Evolutionary conservation across 768 basidiomycete genomes (phyloP).

Genomic region (Heimioporus sp.): DNA sequence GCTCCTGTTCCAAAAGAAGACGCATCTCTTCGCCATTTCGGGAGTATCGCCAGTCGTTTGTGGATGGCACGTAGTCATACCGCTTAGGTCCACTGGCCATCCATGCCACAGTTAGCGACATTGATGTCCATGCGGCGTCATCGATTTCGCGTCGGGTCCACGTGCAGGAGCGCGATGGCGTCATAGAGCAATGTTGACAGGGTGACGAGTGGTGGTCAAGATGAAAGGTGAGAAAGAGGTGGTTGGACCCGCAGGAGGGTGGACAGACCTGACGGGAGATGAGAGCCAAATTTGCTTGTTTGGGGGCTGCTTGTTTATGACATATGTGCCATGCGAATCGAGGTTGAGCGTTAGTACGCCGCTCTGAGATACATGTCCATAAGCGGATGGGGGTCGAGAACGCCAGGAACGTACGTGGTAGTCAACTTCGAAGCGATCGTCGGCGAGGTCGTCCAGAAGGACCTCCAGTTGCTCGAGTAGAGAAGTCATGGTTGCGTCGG

Average conservation of each 20-base stretch:
- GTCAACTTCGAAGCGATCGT: slow-evolving; percentile 75
- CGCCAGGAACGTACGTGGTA: slow-evolving; percentile 64
- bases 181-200: neutral
- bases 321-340: slow-evolving; percentile 81
- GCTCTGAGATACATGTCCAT: slow-evolving; percentile 48
- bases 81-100: slow-evolving; percentile 81
- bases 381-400: slow-evolving; percentile 1
- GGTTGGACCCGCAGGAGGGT: neutral
- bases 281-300: slow-evolving; percentile 98
- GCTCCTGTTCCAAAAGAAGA: slow-evolving; percentile 65
- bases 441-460: slow-evolving; percentile 57
- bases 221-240: slow-evolving; percentile 1
- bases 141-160: slow-evolving; percentile 3
- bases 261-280: slow-evolving; percentile 73
- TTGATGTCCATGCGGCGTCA: neutral
- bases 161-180: neutral
- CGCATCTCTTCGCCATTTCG: slow-evolving; percentile 64
- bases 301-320: slow-evolving; percentile 96
- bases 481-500: slow-evolving; percentile 76
- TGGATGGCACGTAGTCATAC: slow-evolving; percentile 66
- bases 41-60: slow-evolving; percentile 71
- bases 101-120: neutral
- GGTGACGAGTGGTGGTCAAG: neutral
- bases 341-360: slow-evolving; percentile 87
- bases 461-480: slow-evolving; percentile 75